Evolutionary conservation across 352 stramenopile species (phyloP).

Genomic region (Phytophthora tentaculata): DNA sequence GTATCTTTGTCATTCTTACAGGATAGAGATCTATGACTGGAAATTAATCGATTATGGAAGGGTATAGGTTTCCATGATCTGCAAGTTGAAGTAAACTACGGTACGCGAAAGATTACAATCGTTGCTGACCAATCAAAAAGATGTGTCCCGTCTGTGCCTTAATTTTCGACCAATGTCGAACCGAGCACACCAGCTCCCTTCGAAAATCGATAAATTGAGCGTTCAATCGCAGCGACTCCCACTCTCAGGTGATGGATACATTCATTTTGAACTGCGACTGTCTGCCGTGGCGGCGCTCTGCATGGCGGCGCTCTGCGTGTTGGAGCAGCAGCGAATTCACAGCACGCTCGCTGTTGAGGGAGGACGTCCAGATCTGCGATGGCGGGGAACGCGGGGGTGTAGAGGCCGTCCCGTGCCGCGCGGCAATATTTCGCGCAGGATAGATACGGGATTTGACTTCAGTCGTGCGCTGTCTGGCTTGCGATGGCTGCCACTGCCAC

Average conservation of each 20-base stretch:
- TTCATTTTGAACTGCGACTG: conserved; percentile 3
- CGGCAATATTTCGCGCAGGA: conserved; percentile 35
- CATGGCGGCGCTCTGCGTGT: background rate
- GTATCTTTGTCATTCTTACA: background rate
- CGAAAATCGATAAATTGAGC: background rate
- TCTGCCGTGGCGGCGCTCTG: background rate
- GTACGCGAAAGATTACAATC: conserved; percentile 12
- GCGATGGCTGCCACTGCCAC: background rate
- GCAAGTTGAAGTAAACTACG: background rate
- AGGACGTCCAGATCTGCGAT: conserved; percentile 1
- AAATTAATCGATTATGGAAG: background rate
- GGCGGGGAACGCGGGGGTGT: conserved; percentile 7
- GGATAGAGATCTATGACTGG: too few species aligned
- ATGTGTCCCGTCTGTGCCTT: conserved; percentile 9
- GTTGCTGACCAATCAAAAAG: conserved; percentile 5
- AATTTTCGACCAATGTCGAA: conserved; percentile 33
- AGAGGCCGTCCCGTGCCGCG: conserved; percentile 8
- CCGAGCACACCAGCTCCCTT: background rate
- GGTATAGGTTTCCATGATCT: background rate
- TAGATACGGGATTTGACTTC: conserved; percentile 25
- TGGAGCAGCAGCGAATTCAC: background rate
- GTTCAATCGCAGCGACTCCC: conserved; percentile 13
- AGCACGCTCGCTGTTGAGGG: conserved; percentile 6
- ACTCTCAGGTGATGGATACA: conserved; percentile 17
- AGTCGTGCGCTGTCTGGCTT: conserved; percentile 2